Conservation (phyloP, 169 alveolate species). For the Cryptosporidium sp. region DNA sequence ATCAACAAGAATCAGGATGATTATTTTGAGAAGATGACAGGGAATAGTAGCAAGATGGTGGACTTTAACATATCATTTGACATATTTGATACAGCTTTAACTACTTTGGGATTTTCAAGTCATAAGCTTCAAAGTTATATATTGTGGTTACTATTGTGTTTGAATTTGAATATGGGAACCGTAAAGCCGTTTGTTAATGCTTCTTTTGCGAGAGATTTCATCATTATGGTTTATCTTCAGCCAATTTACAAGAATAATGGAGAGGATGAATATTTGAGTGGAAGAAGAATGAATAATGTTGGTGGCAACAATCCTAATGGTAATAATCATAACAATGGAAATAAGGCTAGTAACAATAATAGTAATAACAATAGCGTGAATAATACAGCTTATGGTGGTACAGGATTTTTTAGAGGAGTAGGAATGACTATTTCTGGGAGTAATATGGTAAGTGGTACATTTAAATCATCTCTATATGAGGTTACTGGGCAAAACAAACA, state of each 20-base stretch:
- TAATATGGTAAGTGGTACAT: not conserved
- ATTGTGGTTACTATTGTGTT: constrained; percentile 44
- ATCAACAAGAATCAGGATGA: not conserved
- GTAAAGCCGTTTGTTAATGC: constrained; percentile 33
- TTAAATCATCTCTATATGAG: constrained; percentile 26
- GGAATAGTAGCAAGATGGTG: not conserved
- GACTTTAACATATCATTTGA: constrained; percentile 51
- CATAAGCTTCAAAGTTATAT: constrained; percentile 43
- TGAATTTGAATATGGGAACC: constrained; percentile 11
- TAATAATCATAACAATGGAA: not conserved
- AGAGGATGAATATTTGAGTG: not conserved
- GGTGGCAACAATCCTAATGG: not conserved
- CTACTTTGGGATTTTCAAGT: constrained; percentile 54
- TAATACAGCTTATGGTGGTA: not conserved
- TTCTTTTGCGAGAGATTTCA: constrained; percentile 28
- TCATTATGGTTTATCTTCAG: constrained; percentile 21
- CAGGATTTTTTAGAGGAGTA: not conserved
- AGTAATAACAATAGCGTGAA: not conserved
- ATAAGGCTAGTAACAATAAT: not conserved
- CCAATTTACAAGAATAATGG: constrained; percentile 26
- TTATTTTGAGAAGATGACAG: constrained; percentile 18
- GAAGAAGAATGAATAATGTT: not conserved
- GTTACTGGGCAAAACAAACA: not conserved
- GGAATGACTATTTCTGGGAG: not conserved
- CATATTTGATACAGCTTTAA: constrained; percentile 35